Percentiles rank a stretch among this genome's conserved stretches.
These are phyloP conservation scores for Hericium rajendrae DNA, from an alignment of 768 basidiomycete genomes.

Conservation along the genomic window DNA sequence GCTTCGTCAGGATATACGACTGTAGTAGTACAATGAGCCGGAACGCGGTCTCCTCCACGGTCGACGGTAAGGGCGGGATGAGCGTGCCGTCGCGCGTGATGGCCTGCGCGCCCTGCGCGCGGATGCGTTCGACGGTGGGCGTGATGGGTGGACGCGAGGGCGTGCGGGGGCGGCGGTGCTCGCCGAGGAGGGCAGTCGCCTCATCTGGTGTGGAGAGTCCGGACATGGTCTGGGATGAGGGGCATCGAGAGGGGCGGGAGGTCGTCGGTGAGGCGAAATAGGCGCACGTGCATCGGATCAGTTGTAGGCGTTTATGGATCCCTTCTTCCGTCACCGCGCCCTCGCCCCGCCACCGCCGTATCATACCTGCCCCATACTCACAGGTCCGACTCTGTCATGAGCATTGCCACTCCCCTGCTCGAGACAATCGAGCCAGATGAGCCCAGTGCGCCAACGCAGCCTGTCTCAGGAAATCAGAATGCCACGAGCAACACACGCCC, in stretches of 20 bases:
- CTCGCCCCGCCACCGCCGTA: neutral
- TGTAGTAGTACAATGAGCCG: conserved; percentile 18
- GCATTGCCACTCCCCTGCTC: conserved; percentile 53
- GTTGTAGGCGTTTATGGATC: neutral
- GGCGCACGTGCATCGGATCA: too few species aligned
- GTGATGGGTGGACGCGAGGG: conserved; percentile 1
- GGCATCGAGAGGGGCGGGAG: neutral
- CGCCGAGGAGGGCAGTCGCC: conserved; percentile 6
- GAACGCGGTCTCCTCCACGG: conserved; percentile 4
- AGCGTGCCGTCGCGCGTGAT: conserved; percentile 3
- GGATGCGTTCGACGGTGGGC: conserved; percentile 14
- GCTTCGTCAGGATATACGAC: conserved; percentile 7
- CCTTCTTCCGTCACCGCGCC: neutral
- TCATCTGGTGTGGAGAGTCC: conserved; percentile 8
- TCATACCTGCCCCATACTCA: too few species aligned
- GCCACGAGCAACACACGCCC: conserved; percentile 23
- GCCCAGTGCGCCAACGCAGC: conserved; percentile 22
- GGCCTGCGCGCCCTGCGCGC: conserved; percentile 9
- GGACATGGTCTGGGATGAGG: neutral
- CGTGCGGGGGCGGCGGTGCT: neutral
- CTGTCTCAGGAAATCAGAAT: conserved; percentile 26
- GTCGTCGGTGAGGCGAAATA: neutral
- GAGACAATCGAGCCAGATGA: conserved; percentile 86
- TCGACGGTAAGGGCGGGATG: neutral
- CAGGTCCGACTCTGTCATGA: conserved; percentile 31